phyloP scores from a whole-genome alignment of 345 rosid genomes.

The Moringa oleifera region DNA sequence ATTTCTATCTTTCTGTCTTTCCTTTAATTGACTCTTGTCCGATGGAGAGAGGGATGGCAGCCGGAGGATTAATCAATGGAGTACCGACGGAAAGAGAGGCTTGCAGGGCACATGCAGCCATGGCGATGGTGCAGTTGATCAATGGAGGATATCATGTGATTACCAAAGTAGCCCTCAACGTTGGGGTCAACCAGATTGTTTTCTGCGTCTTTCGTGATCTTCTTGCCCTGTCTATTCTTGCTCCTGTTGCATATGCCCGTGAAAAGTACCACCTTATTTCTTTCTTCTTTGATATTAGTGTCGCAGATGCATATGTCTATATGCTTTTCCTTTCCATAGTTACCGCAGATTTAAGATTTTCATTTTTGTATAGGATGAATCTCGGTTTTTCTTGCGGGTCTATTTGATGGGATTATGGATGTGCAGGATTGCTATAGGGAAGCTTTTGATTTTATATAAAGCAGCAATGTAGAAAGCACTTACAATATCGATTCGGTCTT shows the following conservation, averaged over 20 bases:
- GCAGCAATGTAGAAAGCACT: background rate
- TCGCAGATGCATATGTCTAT: background rate
- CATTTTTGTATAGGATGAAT: too few relatives aligned
- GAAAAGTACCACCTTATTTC: conserved; percentile 46
- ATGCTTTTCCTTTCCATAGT: background rate
- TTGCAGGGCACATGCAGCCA: conserved; percentile 62
- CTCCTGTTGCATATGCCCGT: conserved; percentile 79
- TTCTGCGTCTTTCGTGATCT: conserved; percentile 95
- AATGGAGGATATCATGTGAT: conserved; percentile 94
- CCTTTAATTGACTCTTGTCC: background rate
- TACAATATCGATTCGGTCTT: background rate
- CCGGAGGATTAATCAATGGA: conserved; percentile 23
- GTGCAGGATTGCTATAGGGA: background rate
- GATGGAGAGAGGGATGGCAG: conserved; percentile 24
- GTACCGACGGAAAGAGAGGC: conserved; percentile 40
- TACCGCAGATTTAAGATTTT: background rate
- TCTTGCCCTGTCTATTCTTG: conserved; percentile 81
- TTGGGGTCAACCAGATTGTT: conserved; percentile 93
- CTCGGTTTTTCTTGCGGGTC: background rate
- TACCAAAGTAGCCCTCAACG: conserved; percentile 92
- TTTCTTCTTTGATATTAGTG: background rate
- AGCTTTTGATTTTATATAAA: too few relatives aligned
- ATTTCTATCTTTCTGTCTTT: background rate
- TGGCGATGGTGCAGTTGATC: conserved; percentile 88
- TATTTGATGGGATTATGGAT: background rate